These are phyloP conservation scores for Hymenotorrendiella dingleyae DNA, from an alignment of 2,329 filamentous ascomycete species.

Conservation along the genomic window DNA sequence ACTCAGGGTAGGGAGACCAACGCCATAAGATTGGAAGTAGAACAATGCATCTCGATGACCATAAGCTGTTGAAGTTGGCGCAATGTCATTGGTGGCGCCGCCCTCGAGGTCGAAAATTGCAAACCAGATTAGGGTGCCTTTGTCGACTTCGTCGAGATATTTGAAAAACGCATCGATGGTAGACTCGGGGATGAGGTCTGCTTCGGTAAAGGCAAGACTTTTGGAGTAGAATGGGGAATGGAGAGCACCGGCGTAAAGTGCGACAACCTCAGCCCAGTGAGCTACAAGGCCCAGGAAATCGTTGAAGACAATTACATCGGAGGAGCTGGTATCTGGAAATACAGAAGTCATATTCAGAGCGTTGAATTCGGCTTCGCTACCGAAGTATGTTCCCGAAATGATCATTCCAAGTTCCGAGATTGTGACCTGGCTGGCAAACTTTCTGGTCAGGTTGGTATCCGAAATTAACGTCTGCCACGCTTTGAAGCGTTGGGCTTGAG, in stretches of 20 bases:
- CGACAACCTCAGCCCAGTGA: slow-evolving; percentile 44
- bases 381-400: slow-evolving; percentile 57
- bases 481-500: slow-evolving; percentile 45
- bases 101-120: slow-evolving; percentile 57
- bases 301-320: slow-evolving; percentile 42
- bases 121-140: slow-evolving; percentile 51
- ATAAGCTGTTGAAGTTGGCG: slow-evolving; percentile 52
- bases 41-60: slow-evolving; percentile 58
- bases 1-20: slow-evolving; percentile 43
- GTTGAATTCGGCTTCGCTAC: slow-evolving; percentile 49
- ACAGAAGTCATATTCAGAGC: slow-evolving; percentile 42
- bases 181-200: slow-evolving; percentile 42
- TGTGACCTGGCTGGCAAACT: slow-evolving; percentile 52
- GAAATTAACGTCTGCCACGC: slow-evolving; percentile 53
- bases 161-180: slow-evolving; percentile 45
- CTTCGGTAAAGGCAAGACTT: slow-evolving; percentile 38
- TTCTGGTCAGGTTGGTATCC: slow-evolving; percentile 49
- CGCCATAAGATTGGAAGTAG: slow-evolving; percentile 56
- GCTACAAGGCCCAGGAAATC: slow-evolving; percentile 59
- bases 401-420: slow-evolving; percentile 47
- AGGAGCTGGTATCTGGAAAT: slow-evolving; percentile 37
- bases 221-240: slow-evolving; percentile 5
- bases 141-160: slow-evolving; percentile 44
- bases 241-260: slow-evolving; percentile 6
- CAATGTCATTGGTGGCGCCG: slow-evolving; percentile 52